These are phyloP conservation scores for Buxus sempervirens DNA, from an alignment of 164 flowering plant genomes.

Conservation along the genomic window DNA sequence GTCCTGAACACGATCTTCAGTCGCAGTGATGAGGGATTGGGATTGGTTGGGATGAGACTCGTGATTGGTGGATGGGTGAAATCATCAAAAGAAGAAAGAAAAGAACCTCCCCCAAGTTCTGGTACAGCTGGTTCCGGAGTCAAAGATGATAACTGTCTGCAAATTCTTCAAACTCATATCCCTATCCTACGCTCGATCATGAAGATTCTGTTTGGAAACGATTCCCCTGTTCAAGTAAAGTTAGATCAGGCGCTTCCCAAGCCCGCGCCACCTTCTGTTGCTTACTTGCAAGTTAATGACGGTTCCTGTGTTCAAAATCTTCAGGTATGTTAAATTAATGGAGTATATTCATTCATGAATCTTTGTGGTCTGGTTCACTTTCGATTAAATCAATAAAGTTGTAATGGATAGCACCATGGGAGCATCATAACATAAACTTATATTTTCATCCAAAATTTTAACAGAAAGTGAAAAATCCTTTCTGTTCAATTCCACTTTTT, in stretches of 20 bases:
- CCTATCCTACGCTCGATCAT: conserved; percentile 55
- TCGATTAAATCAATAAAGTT: no score
- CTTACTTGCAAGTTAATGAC: conserved; percentile 63
- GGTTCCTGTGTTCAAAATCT: conserved; percentile 75
- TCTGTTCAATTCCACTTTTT: no score
- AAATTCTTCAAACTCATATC: conserved; percentile 54
- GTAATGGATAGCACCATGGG: no score
- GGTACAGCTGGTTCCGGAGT: background rate
- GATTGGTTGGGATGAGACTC: conserved; percentile 52
- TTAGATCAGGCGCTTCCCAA: conserved; percentile 20
- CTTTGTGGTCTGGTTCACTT: no score
- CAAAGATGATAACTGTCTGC: conserved; percentile 50
- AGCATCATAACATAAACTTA: no score
- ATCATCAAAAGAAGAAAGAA: conserved; percentile 47
- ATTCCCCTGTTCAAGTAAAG: conserved; percentile 21
- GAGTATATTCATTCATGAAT: no score
- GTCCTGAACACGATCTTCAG: conserved; percentile 47
- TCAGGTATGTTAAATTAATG: no score
- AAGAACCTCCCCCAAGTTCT: conserved; percentile 22
- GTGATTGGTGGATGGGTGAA: conserved; percentile 97
- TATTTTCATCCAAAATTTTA: no score
- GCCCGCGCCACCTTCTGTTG: conserved; percentile 36
- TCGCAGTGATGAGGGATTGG: conserved; percentile 49
- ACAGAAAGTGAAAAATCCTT: no score
- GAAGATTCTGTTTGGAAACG: conserved; percentile 38